These are phyloP conservation scores for Pyrenophora graminea DNA, from an alignment of 2,329 filamentous ascomycete genomes.

Conservation along the genomic window DNA sequence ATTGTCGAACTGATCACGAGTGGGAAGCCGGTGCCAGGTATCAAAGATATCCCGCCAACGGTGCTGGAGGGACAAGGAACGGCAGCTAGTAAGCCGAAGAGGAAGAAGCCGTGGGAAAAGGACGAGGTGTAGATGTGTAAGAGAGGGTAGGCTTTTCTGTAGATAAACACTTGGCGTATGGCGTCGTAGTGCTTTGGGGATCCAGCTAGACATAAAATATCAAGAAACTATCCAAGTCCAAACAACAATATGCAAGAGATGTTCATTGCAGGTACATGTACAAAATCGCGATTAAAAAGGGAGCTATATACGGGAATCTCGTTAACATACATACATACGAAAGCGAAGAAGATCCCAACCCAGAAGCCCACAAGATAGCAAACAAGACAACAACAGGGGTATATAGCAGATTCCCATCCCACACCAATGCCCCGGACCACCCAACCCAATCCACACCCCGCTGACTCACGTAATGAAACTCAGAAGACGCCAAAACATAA, in stretches of 20 bases:
- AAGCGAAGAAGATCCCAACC: neutral
- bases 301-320: neutral
- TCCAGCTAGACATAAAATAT: neutral
- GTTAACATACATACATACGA: neutral
- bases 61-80: constrained; percentile 72
- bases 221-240: neutral
- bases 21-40: constrained; percentile 82
- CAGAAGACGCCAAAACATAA: neutral
- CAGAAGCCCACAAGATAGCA: constrained; percentile 6
- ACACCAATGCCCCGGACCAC: neutral
- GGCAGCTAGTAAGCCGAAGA: constrained; percentile 55
- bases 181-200: neutral
- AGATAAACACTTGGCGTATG: too few species aligned
- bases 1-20: constrained; percentile 84
- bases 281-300: too few species aligned
- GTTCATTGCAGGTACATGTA: too few species aligned
- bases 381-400: constrained; percentile 20
- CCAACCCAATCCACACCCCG: constrained; percentile 6
- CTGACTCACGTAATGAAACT: neutral
- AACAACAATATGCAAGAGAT: neutral
- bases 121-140: constrained; percentile 38
- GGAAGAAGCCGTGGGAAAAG: constrained; percentile 82
- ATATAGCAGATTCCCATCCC: constrained; percentile 27
- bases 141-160: neutral
- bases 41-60: constrained; percentile 82